Conservation (phyloP, 345 rosid species). For the Clarkia xantiana region DNA sequence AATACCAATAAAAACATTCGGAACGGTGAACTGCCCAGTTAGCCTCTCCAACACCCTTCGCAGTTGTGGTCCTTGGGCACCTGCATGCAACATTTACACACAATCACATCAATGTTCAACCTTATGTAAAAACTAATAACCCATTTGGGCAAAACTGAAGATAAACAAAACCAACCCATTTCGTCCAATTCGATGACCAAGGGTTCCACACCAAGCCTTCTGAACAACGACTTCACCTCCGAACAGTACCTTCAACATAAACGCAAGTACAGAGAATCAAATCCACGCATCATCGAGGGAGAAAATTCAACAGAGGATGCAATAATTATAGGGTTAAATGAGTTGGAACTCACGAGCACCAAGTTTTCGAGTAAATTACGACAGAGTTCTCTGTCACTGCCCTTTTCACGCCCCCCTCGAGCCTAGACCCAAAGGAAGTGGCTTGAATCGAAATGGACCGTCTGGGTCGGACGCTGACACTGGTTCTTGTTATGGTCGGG, state of each 20-base stretch:
- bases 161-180: constrained; percentile 38
- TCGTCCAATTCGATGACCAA: constrained; percentile 81
- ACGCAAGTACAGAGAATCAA: not conserved
- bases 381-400: constrained; percentile 57
- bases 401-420: constrained; percentile 60
- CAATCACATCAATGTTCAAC: too few species aligned
- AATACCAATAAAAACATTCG: constrained; percentile 87
- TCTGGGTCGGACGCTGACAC: not conserved
- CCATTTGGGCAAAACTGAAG: not conserved
- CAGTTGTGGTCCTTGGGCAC: constrained; percentile 81
- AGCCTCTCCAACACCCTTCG: constrained; percentile 76
- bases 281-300: not conserved
- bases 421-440: constrained; percentile 70
- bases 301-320: not conserved
- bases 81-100: constrained; percentile 14
- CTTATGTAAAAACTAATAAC: not conserved
- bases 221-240: constrained; percentile 86
- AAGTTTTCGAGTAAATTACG: constrained; percentile 83
- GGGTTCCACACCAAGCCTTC: constrained; percentile 61
- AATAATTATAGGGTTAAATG: not conserved
- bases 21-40: constrained; percentile 88
- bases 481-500: constrained; percentile 10
- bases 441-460: constrained; percentile 33
- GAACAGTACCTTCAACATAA: constrained; percentile 48
- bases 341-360: constrained; percentile 80